Conservation (phyloP, 306 rosid species). For the Rosa rugosa region DNA sequence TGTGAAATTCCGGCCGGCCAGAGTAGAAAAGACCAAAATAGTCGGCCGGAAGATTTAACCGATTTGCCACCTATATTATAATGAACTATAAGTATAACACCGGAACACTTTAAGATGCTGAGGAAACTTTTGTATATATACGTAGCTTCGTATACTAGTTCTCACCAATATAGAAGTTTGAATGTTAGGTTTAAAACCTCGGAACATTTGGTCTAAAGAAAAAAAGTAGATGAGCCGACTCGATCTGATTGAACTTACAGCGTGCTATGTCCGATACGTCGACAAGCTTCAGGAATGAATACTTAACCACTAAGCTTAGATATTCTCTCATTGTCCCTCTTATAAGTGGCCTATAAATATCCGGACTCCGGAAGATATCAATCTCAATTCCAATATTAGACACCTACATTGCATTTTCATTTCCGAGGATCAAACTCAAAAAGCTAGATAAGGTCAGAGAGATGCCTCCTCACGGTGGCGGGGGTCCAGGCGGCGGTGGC, state of each 20-base stretch:
- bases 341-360: not conserved
- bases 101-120: not conserved
- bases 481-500: not conserved
- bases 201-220: slow-evolving; percentile 26
- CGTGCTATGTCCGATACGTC: not conserved
- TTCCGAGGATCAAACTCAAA: not conserved
- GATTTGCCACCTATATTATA: not conserved
- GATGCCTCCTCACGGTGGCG: slow-evolving; percentile 41
- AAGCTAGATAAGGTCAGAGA: slow-evolving; percentile 5
- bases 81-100: not conserved
- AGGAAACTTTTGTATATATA: not conserved
- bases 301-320: slow-evolving; percentile 8
- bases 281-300: not conserved
- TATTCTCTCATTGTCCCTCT: not conserved
- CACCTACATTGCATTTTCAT: not conserved
- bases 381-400: not conserved
- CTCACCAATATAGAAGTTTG: not conserved
- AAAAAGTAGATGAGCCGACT: not conserved
- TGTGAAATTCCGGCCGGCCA: not conserved
- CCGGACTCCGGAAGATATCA: not conserved
- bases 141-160: not conserved
- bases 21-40: not conserved
- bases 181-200: slow-evolving; percentile 16
- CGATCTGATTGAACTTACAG: not conserved
- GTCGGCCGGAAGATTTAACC: not conserved